A percentile compares a stretch with the other conserved stretches of the same genome.
Conservation (phyloP, 495 filamentous ascomycete genomes). For the Talaromyces nanjingensis region DNA sequence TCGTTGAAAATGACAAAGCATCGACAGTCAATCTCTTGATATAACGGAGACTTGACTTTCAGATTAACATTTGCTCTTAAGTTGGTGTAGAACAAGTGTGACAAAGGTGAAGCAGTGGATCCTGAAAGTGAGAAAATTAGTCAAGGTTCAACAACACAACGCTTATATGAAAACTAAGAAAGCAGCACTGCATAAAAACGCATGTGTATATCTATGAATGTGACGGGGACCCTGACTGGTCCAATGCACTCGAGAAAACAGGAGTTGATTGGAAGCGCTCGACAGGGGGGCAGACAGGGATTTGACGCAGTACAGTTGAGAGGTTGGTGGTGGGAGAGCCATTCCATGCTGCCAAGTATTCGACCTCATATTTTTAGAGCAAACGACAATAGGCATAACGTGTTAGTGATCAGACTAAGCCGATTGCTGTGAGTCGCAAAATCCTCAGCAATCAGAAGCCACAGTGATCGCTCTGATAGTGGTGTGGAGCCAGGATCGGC, state of each 20-base stretch:
- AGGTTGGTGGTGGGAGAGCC: background rate
- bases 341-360: background rate
- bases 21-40: background rate
- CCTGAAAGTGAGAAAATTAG: constrained; percentile 5
- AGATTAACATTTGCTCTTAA: background rate
- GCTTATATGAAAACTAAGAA: background rate
- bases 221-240: background rate
- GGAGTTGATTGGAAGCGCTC: background rate
- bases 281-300: background rate
- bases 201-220: background rate
- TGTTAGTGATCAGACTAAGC: background rate
- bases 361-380: background rate
- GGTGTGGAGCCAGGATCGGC: constrained; percentile 3
- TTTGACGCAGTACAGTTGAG: no score
- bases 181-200: background rate
- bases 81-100: background rate
- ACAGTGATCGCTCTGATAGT: background rate
- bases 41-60: background rate
- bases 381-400: background rate
- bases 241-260: background rate
- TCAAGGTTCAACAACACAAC: background rate
- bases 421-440: background rate
- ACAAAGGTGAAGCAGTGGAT: background rate
- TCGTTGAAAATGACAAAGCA: background rate
- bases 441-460: background rate